Evolutionary conservation across 192 early-diverging fungal species (phyloP).

Genomic region (Coemansia pectinata): DNA sequence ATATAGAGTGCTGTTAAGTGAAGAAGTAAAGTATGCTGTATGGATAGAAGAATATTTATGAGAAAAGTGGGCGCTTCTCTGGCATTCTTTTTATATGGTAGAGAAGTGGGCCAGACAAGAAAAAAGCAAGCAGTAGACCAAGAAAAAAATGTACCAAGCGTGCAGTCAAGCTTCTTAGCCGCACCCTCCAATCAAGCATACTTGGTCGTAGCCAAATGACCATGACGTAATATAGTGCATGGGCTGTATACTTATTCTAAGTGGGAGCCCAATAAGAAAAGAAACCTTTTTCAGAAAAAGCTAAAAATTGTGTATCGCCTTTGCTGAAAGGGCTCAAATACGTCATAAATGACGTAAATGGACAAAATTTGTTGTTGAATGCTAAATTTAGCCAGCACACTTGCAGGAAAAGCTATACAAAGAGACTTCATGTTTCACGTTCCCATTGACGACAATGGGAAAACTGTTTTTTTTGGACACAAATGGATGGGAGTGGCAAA

Average conservation of each 20-base stretch:
- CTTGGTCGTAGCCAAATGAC: no score
- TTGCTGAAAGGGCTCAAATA: background rate
- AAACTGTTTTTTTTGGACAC: background rate
- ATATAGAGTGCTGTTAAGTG: background rate
- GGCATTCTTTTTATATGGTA: background rate
- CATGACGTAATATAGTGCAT: background rate
- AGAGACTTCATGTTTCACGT: no score
- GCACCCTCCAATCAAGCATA: background rate
- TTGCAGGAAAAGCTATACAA: background rate
- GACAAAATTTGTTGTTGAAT: background rate
- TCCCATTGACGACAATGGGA: no score
- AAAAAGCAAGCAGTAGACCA: background rate
- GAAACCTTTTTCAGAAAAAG: background rate
- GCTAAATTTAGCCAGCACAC: background rate
- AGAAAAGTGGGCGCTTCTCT: background rate
- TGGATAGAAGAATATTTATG: background rate
- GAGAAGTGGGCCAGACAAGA: background rate
- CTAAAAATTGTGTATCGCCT: background rate
- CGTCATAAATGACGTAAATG: background rate
- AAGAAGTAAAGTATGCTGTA: background rate
- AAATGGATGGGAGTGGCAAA: background rate
- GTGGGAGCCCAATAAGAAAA: background rate
- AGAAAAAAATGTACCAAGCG: background rate
- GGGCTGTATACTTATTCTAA: background rate
- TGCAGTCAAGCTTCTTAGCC: background rate